Evolutionary conservation across 1,284 basidiomycete genomes (phyloP).

Genomic region (Boletus nobilissimus): DNA sequence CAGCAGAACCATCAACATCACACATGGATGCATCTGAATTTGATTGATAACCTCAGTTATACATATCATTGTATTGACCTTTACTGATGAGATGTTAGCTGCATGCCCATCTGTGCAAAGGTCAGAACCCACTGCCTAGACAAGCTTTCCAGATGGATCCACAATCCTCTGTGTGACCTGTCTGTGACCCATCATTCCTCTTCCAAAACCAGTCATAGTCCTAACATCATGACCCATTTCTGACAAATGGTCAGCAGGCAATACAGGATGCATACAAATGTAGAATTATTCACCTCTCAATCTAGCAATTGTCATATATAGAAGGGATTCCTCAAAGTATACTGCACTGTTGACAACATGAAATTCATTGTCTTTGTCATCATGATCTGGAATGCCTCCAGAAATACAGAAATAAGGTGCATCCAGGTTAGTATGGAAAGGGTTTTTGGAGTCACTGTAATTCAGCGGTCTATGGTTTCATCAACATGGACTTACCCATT

Average conservation of each 20-base stretch:
- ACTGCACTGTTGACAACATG: slow-evolving; percentile 84
- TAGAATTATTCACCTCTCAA: slow-evolving; percentile 62
- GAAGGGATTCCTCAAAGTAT: slow-evolving; percentile 86
- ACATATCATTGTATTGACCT: slow-evolving; percentile 20
- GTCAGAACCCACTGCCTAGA: slow-evolving; percentile 93
- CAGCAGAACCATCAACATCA: too few species aligned
- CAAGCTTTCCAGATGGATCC: slow-evolving; percentile 69
- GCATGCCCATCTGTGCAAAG: slow-evolving; percentile 90
- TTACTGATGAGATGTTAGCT: slow-evolving; percentile 50
- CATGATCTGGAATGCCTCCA: slow-evolving; percentile 77
- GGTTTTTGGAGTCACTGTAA: too few species aligned
- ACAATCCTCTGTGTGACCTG: slow-evolving; percentile 87
- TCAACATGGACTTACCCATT: too few species aligned
- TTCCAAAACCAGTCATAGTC: slow-evolving; percentile 65
- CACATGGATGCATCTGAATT: background rate
- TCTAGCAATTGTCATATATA: slow-evolving; percentile 67
- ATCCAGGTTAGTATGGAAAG: too few species aligned
- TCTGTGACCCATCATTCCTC: slow-evolving; percentile 89
- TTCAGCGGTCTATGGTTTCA: too few species aligned
- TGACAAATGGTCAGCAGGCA: slow-evolving; percentile 41
- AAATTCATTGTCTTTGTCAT: slow-evolving; percentile 59
- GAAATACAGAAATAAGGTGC: slow-evolving; percentile 97
- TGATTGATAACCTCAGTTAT: too few species aligned
- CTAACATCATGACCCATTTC: slow-evolving; percentile 90
- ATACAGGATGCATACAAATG: background rate